These are phyloP conservation scores for Corylus heterophylla DNA, from an alignment of 306 rosid genomes.

Conservation along the genomic window DNA sequence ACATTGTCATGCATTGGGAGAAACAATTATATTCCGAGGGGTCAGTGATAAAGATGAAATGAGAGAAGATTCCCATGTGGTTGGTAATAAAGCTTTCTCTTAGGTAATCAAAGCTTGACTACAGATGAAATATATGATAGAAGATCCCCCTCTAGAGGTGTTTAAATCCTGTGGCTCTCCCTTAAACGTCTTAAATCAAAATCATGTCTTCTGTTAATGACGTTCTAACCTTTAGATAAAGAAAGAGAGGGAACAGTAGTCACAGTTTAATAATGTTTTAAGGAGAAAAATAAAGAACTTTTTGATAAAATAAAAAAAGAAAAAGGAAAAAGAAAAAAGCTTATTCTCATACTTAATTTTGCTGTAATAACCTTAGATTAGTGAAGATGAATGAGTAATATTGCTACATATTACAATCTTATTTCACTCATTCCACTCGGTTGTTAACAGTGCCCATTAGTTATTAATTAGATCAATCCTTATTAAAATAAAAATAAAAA, in stretches of 20 bases:
- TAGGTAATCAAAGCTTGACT: too few species aligned
- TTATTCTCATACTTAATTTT: background rate
- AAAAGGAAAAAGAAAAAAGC: background rate
- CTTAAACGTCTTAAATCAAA: background rate
- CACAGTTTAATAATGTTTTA: background rate
- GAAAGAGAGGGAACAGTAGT: background rate
- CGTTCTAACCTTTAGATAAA: background rate
- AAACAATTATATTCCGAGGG: background rate
- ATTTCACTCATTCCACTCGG: too few species aligned
- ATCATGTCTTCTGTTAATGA: background rate
- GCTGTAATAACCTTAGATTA: too few species aligned
- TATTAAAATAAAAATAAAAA: too few species aligned
- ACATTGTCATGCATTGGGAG: constrained; percentile 1
- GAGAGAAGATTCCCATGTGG: background rate
- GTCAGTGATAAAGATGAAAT: constrained; percentile 6
- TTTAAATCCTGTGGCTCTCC: too few species aligned
- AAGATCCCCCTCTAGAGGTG: too few species aligned
- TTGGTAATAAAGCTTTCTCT: background rate
- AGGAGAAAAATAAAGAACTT: background rate
- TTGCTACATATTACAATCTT: too few species aligned
- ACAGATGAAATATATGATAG: too few species aligned
- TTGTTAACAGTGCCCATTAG: too few species aligned
- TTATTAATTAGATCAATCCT: too few species aligned
- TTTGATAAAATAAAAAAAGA: too few species aligned
- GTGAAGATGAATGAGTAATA: too few species aligned